Base-by-base conservation (phyloP, 2,329 filamentous ascomycete genomes). In the Aspergillus pseudoviridinutans region DNA sequence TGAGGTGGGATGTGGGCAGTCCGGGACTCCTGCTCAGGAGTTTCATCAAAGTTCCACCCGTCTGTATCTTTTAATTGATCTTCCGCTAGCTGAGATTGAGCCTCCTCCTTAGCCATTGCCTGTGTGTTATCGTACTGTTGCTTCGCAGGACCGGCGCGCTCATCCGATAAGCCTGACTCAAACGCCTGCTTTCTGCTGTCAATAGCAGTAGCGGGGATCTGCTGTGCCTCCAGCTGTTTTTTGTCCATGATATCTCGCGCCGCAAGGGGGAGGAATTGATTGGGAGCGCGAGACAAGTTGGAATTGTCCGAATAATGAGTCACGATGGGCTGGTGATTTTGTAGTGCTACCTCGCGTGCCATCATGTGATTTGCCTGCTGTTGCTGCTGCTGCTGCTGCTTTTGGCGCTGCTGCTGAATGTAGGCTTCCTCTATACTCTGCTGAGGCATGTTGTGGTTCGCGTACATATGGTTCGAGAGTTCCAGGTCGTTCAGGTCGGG, bases 21-120 rank as follows among this genome's bases (percentile, higher is more conserved):
- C 70, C 74, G 61, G 1, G 68, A 62, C 51, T 73, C 73, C 49
- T 83, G 76, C 44, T 90, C 88, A 0, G 84, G 76, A 53, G 78
- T 67, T n/a, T 97, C 92, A 54, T 93, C 91, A 65, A 99, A 99
- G 68, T 95, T 92, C 94, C 94, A 99, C 8, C 84, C 90, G 68
- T 96, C 92, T 0, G 82, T 70, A 58, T 89, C 86, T 3, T 80
- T 76, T 38, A 67, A 65, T 52, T 68, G 87, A 83, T 72, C 68
- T 29, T 70, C 67, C 17, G 54, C 85, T 80, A 25, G 76, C 68
- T 77, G 49, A 77, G 78, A 22, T 57, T 70, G 62, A 46, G 70
- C 64, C n/a, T 79, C 77, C 51, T 82, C 79, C 59, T 73, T 76
- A 4, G 64, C 60, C 3, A 74, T 67, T 50, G 84, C 74, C 51